phyloP scores from a whole-genome alignment of 345 rosid genomes.

The Populus pruinosa region DNA sequence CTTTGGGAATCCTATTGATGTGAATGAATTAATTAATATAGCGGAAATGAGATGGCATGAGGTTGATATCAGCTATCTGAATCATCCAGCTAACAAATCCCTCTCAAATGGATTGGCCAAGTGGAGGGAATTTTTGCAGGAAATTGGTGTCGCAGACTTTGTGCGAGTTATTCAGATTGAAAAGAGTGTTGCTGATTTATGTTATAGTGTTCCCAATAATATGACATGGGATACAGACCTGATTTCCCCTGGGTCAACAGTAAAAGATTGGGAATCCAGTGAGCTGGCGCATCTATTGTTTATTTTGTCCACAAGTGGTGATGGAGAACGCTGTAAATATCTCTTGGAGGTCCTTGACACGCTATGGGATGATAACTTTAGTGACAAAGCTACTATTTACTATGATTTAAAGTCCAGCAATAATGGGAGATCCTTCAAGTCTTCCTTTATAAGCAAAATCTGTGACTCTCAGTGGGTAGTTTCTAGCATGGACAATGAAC shows the following conservation, averaged over 20 bases:
- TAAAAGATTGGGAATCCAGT: conserved; percentile 81
- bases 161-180: conserved; percentile 72
- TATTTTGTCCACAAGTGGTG: conserved; percentile 37
- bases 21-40: conserved; percentile 45
- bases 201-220: conserved; percentile 21
- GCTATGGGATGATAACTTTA: conserved; percentile 69
- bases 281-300: conserved; percentile 62
- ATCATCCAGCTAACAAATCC: conserved; percentile 55
- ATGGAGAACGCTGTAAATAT: conserved; percentile 49
- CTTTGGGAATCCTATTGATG: conserved; percentile 55
- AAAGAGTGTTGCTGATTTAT: conserved; percentile 50
- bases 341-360: conserved; percentile 69
- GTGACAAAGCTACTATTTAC: conserved; percentile 49
- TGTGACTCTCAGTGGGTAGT: conserved; percentile 63
- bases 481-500: conserved; percentile 63
- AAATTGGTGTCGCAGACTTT: conserved; percentile 81
- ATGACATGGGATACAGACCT: conserved; percentile 30
- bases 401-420: conserved; percentile 27
- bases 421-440: conserved; percentile 43
- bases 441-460: conserved; percentile 66
- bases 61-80: conserved; percentile 65
- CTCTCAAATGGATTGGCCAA: conserved; percentile 42
- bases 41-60: conserved; percentile 67
- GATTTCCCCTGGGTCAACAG: conserved; percentile 37
- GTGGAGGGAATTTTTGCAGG: conserved; percentile 80